phyloP scores from a whole-genome alignment of 2,329 filamentous ascomycete genomes.

The Pseudonectria buxi region DNA sequence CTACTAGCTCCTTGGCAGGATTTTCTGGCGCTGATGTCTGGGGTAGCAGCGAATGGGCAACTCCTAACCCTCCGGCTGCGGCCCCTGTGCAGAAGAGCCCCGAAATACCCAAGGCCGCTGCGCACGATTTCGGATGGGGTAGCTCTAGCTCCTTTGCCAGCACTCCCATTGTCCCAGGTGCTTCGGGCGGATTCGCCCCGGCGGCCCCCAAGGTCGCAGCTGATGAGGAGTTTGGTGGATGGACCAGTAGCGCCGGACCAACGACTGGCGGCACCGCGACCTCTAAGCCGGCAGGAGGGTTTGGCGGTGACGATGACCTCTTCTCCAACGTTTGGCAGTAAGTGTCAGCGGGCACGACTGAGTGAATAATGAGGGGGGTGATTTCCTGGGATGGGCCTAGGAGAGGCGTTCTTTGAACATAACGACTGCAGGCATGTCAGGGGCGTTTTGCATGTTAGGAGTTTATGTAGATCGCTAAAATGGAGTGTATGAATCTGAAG shows the following conservation, averaged over 20 bases:
- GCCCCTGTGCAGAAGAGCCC: slow-evolving; percentile 56
- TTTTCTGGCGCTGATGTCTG: slow-evolving; percentile 63
- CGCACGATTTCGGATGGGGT: slow-evolving; percentile 59
- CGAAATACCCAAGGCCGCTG: slow-evolving; percentile 35
- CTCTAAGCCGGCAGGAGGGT: slow-evolving; percentile 51
- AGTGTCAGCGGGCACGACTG: slow-evolving; percentile 6
- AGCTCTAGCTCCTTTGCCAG: slow-evolving; percentile 42
- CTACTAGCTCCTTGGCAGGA: slow-evolving; percentile 32
- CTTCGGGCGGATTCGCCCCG: slow-evolving; percentile 57
- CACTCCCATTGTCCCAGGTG: slow-evolving; percentile 54
- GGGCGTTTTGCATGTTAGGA: slow-evolving; percentile 29
- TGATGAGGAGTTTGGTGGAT: slow-evolving; percentile 94
- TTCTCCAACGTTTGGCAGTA: slow-evolving; percentile 96
- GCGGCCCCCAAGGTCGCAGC: slow-evolving; percentile 65
- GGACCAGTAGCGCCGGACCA: slow-evolving; percentile 64
- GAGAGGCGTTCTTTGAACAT: slow-evolving; percentile 14
- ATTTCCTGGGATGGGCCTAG: neutral
- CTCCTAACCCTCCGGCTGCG: slow-evolving; percentile 40
- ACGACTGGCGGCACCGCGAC: slow-evolving; percentile 32
- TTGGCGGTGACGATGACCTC: slow-evolving; percentile 71
- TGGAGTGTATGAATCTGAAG: neutral
- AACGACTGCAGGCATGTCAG: slow-evolving; percentile 23
- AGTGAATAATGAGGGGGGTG: slow-evolving; percentile 7
- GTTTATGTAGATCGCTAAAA: slow-evolving; percentile 25
- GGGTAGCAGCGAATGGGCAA: slow-evolving; percentile 80